Conservation (phyloP, 2,329 filamentous ascomycete genomes). For the Cladosporium colombiae region DNA sequence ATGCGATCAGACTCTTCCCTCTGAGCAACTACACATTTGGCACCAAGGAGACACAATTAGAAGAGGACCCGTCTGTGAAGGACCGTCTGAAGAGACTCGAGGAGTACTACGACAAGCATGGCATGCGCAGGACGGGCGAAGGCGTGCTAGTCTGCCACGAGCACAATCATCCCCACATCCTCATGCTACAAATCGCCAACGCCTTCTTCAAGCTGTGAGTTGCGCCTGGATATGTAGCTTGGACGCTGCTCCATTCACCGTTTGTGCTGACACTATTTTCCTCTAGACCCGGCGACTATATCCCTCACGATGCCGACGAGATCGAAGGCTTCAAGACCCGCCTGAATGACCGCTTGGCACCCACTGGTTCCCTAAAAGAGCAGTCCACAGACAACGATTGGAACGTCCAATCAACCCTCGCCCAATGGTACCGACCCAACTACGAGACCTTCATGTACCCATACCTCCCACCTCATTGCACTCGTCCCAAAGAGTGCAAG, state of each 20-base stretch:
- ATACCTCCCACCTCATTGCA: slow-evolving; percentile 94
- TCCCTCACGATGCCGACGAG: slow-evolving; percentile 86
- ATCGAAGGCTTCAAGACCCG: slow-evolving; percentile 91
- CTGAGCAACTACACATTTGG: slow-evolving; percentile 99
- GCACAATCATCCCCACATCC: slow-evolving; percentile 96
- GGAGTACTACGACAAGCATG: slow-evolving; percentile 87
- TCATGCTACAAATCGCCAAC: slow-evolving; percentile 99
- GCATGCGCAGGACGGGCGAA: slow-evolving; percentile 97
- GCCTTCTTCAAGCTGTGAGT: slow-evolving; percentile 92
- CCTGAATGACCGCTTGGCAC: slow-evolving; percentile 89
- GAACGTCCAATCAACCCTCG: slow-evolving; percentile 91
- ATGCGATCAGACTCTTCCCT: slow-evolving; percentile 81
- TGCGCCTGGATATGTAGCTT: neutral
- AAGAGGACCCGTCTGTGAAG: slow-evolving; percentile 94
- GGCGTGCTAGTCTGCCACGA: slow-evolving; percentile 97
- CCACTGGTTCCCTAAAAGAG: slow-evolving; percentile 67
- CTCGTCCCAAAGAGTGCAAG: slow-evolving; percentile 97
- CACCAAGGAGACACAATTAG: slow-evolving; percentile 96
- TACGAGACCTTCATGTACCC: slow-evolving; percentile 99
- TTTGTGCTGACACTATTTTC: neutral
- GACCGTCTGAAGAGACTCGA: slow-evolving; percentile 92
- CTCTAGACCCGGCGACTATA: slow-evolving; percentile 80
- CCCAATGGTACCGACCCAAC: slow-evolving; percentile 98
- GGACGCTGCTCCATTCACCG: too few species aligned
- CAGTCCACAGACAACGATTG: slow-evolving; percentile 71